Evolutionary conservation across 2,329 filamentous ascomycete genomes (phyloP), one percentile per base, ranked within the genome.

Genomic region (Colletotrichum plurivorum): DNA sequence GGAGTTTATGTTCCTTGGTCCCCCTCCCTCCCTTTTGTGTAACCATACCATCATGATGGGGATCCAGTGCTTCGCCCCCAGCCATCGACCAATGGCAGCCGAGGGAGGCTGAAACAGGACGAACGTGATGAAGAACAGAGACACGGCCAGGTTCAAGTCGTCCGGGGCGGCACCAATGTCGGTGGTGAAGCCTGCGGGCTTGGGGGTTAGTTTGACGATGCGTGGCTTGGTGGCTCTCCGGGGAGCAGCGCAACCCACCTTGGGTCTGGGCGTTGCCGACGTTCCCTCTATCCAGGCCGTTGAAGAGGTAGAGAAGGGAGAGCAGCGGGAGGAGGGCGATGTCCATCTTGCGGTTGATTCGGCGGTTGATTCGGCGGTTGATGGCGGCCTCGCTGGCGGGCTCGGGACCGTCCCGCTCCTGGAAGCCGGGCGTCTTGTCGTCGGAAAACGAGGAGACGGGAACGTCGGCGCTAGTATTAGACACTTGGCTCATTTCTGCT

Each of bases 81-180:
- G 70, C 60, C 76, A 77, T 62, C 79, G 74, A 7, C 81, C 81
- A 13, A 80, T 71, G 3, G 79, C 80, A 0, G 87, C 86, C 3
- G 87, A 87, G 1, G 86, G 76, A 0, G 88, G 87, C 71, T 89
- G 88, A 13, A 89, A 79, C 0, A 84, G 72, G n/a, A 90, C 87
- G 72, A 89, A 90, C 65, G 87, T 86, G 71, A 84, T 81, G 74
- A 88, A 90, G 81, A 89, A 89, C 60, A 85, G 81, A 22, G 86
- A 85, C 10, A 89, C 84, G 3, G 87, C 85, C 5, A 82, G 82
- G 72, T 89, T 89, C 63, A 90, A 76, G 72, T 89, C 87, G 45
- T 79, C 78, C n/a, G 82, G 81, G 4, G 77, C 77, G 1, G 88
- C 79, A 0, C 87, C 87, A 27, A 87, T 84, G 71, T 89, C 87